Base-by-base conservation (phyloP, 2,329 filamentous ascomycete genomes). In the Pseudogymnoascus sp. region DNA sequence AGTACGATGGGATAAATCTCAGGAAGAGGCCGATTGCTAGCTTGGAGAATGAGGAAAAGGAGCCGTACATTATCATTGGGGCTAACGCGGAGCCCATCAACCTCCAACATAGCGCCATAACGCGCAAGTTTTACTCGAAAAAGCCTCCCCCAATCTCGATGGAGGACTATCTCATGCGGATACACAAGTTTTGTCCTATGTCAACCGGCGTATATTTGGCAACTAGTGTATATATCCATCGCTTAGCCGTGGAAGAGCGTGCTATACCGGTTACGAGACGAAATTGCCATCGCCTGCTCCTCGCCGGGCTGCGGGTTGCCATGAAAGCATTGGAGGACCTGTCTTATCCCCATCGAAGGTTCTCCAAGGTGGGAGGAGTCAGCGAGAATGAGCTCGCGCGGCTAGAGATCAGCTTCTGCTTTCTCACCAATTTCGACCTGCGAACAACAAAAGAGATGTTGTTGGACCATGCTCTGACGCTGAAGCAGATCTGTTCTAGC, bases 251-350 rank as follows among this genome's bases (percentile, higher is more conserved):
- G 11, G 81, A 88, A 49, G 90, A 95, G 72, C 84, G 84, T 67
- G 84, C 88, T 23, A 88, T 97, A 22, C 86, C 88, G 0, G 88
- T 96, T 6, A 96, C 92, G 2, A 82, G 83, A 63, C 84, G 91
- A 62, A 97, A 96, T 66, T 88, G 91, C 65, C 93, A 99, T 74
- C 86, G 94, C 2, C 78, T 97, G 6, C 81, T 96, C 33, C 82
- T 99, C 14, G 92, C 91, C 0, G 90, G 89, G 5, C 80, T 97
- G 61, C 81, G 92, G 36, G 90, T 97, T 3, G 92, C 93, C 12
- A 94, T 92, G 84, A 99, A 97, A 77, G 90, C 91, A 0, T 78
- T 97, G n/a, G 93, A 99, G 74, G 93, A 97, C 73, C 82, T 93
- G 61, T 90, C 88, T 68, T 96, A 95, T 76, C 85, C 90, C 7